phyloP scores from a whole-genome alignment of 1,284 basidiomycete species.

The Xerocomus nothofagi region DNA sequence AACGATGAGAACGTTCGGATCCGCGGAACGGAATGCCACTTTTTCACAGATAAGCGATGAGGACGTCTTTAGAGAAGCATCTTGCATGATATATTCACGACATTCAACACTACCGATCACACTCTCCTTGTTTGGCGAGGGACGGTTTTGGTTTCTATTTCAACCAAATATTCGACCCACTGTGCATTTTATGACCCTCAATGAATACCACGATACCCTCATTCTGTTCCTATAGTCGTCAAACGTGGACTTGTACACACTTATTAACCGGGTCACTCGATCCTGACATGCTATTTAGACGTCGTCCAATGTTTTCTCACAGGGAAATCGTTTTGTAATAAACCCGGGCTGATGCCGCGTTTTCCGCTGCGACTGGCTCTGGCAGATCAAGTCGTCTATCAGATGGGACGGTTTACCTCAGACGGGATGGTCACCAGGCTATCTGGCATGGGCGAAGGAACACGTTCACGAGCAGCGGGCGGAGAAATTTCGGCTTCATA shows the following conservation, averaged over 20 bases:
- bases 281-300: conserved; percentile 26
- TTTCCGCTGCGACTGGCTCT: not conserved
- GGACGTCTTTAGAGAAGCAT: conserved; percentile 9
- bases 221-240: conserved; percentile 32
- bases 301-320: conserved; percentile 13
- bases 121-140: conserved; percentile 19
- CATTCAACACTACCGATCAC: conserved; percentile 22
- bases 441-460: too few relatives aligned
- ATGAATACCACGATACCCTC: conserved; percentile 36
- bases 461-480: not conserved
- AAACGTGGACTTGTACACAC: conserved; percentile 30
- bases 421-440: not conserved
- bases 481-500: conserved; percentile 15
- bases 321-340: conserved; percentile 30
- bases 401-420: too few relatives aligned
- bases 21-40: conserved; percentile 7
- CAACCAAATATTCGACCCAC: conserved; percentile 28
- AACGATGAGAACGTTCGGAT: conserved; percentile 30
- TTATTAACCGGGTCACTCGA: conserved; percentile 12
- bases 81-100: conserved; percentile 32
- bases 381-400: too few relatives aligned
- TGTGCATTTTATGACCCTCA: conserved; percentile 35
- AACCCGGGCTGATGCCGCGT: conserved; percentile 2
- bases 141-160: conserved; percentile 33
- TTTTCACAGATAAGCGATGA: conserved; percentile 17